phyloP scores from a whole-genome alignment of 1,284 basidiomycete genomes.

The Cutaneotrichosporon dermatis region DNA sequence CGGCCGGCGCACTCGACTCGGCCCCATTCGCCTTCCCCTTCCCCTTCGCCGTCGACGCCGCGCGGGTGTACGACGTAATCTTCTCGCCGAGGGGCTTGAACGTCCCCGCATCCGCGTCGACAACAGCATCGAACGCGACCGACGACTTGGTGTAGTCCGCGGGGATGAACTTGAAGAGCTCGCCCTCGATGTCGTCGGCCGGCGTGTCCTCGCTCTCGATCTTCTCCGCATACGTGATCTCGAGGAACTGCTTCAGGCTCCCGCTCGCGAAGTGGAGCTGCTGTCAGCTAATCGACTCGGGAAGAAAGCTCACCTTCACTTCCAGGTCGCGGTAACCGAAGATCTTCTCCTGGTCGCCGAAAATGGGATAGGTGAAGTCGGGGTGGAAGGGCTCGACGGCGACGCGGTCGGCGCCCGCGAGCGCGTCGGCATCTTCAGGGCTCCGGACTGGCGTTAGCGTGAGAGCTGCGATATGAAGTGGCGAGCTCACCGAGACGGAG shows the following conservation, averaged over 20 bases:
- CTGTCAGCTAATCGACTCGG: neutral
- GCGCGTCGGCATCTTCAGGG: conserved; percentile 57
- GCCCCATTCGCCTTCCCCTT: conserved; percentile 50
- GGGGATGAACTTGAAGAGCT: conserved; percentile 73
- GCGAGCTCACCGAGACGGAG: conserved; percentile 62
- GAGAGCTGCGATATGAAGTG: neutral
- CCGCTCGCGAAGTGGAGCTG: conserved; percentile 83
- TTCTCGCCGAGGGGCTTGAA: conserved; percentile 76
- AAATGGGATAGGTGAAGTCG: conserved; percentile 88
- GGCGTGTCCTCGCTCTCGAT: conserved; percentile 64
- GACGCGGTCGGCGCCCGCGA: conserved; percentile 54
- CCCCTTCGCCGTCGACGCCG: conserved; percentile 51
- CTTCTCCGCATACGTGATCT: conserved; percentile 63
- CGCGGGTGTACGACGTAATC: conserved; percentile 69
- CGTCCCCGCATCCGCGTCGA: conserved; percentile 65
- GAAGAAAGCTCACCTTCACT: conserved; percentile 63
- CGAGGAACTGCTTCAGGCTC: conserved; percentile 70
- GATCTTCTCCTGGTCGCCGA: conserved; percentile 92
- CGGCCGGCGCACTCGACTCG: conserved; percentile 48
- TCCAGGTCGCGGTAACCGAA: conserved; percentile 83
- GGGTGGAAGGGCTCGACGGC: conserved; percentile 67
- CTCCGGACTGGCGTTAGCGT: conserved; percentile 52
- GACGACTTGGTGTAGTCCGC: conserved; percentile 67
- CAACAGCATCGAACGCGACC: conserved; percentile 60
- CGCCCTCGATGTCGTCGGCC: conserved; percentile 81